Conservation (phyloP, 2,329 filamentous ascomycete genomes). For the Colletotrichum lupini region DNA sequence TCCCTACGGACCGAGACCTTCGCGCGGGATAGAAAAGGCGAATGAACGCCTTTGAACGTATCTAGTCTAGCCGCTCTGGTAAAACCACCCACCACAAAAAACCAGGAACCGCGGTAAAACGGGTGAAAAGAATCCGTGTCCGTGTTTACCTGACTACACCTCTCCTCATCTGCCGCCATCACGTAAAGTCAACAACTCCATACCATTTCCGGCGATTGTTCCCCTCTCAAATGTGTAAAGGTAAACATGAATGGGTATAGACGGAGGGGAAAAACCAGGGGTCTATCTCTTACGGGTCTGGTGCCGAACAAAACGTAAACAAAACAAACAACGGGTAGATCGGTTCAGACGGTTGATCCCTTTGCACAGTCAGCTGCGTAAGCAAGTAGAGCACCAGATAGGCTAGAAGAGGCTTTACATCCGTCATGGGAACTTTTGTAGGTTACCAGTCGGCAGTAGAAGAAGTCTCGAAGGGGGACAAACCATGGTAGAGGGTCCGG, state of each 20-base stretch:
- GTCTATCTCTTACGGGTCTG: neutral
- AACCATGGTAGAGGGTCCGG: neutral
- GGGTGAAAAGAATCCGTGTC: neutral
- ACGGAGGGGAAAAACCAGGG: neutral
- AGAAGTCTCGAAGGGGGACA: too few species aligned
- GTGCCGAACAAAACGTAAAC: neutral
- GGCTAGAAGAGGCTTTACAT: neutral
- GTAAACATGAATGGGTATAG: neutral
- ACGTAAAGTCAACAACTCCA: neutral
- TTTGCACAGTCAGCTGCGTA: neutral
- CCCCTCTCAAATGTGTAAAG: neutral
- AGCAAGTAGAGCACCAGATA: neutral
- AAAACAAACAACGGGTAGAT: neutral
- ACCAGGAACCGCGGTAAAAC: neutral
- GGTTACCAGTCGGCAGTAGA: neutral
- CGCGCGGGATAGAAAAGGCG: neutral
- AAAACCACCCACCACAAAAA: neutral
- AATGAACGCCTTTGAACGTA: neutral
- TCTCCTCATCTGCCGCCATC: neutral
- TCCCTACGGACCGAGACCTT: neutral
- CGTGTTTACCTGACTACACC: neutral
- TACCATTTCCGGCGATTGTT: slow-evolving; percentile 1
- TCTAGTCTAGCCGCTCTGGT: neutral
- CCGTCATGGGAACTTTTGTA: slow-evolving; percentile 4
- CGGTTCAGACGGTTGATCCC: neutral